These are phyloP conservation scores for Trametes polyzona DNA, from an alignment of 1,284 basidiomycete genomes.

Conservation along the genomic window DNA sequence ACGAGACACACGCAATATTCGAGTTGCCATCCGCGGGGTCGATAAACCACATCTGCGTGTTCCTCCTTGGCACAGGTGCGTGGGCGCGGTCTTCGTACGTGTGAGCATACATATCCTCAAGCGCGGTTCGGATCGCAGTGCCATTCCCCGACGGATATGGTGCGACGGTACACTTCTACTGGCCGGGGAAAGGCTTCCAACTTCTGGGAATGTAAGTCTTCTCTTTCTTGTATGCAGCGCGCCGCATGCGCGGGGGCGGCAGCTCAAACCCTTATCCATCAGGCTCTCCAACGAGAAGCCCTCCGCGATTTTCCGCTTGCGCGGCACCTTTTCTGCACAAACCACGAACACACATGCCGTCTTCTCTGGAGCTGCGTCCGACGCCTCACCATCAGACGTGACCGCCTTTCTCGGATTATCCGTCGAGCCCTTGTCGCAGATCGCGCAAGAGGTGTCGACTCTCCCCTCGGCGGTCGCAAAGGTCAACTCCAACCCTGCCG, in stretches of 20 bases:
- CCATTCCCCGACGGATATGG: conserved; percentile 91
- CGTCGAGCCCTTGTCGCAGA: conserved; percentile 65
- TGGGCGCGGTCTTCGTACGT: conserved; percentile 11
- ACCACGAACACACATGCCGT: conserved; percentile 55
- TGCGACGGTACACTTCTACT: conserved; percentile 88
- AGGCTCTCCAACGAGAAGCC: conserved; percentile 93
- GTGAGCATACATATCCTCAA: neutral
- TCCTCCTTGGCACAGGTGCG: conserved; percentile 81
- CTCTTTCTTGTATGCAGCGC: neutral
- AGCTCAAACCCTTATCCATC: neutral
- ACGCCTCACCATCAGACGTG: conserved; percentile 45
- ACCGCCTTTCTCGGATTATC: conserved; percentile 75
- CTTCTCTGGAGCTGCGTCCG: conserved; percentile 46
- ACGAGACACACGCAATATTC: conserved; percentile 87
- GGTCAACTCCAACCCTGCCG: conserved; percentile 16
- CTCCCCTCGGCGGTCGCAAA: conserved; percentile 45
- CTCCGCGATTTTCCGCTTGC: conserved; percentile 88
- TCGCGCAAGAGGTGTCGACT: conserved; percentile 55
- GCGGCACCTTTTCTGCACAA: conserved; percentile 62
- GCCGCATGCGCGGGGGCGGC: neutral
- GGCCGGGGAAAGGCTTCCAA: conserved; percentile 89
- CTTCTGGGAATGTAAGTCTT: conserved; percentile 81
- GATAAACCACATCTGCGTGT: conserved; percentile 91
- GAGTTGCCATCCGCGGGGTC: conserved; percentile 75
- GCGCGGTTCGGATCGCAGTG: conserved; percentile 43